Percentiles rank a stretch among this genome's conserved stretches.
Conservation (phyloP, 257 asterid genomes). For the Solanum ahanhuiri region DNA sequence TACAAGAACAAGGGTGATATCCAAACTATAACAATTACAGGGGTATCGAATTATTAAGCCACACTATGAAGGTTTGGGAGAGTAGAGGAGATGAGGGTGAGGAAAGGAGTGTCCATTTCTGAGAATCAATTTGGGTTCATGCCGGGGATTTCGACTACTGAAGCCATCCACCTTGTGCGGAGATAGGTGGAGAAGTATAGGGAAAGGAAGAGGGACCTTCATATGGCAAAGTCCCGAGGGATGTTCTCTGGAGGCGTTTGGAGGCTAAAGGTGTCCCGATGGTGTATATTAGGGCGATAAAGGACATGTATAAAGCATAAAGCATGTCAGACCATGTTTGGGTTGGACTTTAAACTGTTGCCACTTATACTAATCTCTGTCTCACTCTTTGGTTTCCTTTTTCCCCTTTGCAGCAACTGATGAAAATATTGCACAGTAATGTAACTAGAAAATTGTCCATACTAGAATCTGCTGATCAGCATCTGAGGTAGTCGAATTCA, state of each 20-base stretch:
- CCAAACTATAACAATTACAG: neutral
- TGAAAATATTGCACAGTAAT: neutral
- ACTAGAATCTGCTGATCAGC: conserved; percentile 98
- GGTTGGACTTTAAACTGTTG: neutral
- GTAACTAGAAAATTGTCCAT: conserved; percentile 17
- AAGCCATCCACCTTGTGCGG: neutral
- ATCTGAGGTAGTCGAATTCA: conserved; percentile 51
- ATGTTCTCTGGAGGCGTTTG: neutral
- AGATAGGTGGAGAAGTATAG: neutral
- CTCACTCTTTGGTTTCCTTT: neutral
- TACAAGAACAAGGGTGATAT: neutral
- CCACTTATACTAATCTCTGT: neutral
- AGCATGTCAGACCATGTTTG: neutral
- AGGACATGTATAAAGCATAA: neutral
- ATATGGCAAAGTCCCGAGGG: neutral
- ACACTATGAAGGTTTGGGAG: neutral
- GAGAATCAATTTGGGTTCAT: neutral
- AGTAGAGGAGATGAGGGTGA: neutral
- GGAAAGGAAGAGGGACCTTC: neutral
- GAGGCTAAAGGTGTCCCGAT: neutral
- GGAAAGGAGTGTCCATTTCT: neutral
- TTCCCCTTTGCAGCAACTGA: neutral
- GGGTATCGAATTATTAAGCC: neutral
- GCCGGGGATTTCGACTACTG: neutral
- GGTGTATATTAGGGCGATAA: neutral